phyloP scores from a whole-genome alignment of 2,329 filamentous ascomycete genomes.

The Talaromyces marneffei region DNA sequence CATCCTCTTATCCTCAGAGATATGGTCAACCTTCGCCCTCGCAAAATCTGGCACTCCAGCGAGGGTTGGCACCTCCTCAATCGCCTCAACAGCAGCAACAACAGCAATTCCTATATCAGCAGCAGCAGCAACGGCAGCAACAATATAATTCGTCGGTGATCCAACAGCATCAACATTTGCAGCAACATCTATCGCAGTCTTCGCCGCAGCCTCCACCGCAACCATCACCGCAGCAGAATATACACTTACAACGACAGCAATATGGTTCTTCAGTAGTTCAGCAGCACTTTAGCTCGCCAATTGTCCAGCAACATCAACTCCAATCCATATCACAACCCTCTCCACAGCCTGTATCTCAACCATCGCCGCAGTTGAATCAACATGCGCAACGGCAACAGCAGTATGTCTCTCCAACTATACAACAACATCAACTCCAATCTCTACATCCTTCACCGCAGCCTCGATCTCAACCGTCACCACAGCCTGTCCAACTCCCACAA shows the following conservation, averaged over 20 bases:
- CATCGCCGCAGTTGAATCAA: conserved; percentile 18
- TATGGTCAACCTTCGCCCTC: conserved; percentile 28
- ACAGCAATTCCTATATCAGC: conserved; percentile 17
- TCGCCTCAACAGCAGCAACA: conserved; percentile 20
- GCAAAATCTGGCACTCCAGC: conserved; percentile 16
- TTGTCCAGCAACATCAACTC: conserved; percentile 15
- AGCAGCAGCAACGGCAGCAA: conserved; percentile 15
- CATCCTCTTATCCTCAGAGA: conserved; percentile 25
- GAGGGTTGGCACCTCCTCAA: conserved; percentile 13
- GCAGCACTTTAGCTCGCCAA: conserved; percentile 23
- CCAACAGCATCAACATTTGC: background rate
- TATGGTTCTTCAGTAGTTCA: background rate
- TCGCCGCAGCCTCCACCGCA: conserved; percentile 11
- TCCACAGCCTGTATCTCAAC: conserved; percentile 20
- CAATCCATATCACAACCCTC: conserved; percentile 13
- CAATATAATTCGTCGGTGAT: conserved; percentile 2
- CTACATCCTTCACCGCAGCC: background rate
- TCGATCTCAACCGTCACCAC: conserved; percentile 15
- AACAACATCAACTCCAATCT: conserved; percentile 1
- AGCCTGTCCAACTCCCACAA: conserved; percentile 10
- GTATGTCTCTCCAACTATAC: background rate
- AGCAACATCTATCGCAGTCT: conserved; percentile 4
- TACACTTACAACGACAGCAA: conserved; percentile 1
- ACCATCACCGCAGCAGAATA: conserved; percentile 15
- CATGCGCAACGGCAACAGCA: conserved; percentile 12